Base-by-base conservation (phyloP, 2,329 filamentous ascomycete species). In the Colletotrichum tabaci region DNA sequence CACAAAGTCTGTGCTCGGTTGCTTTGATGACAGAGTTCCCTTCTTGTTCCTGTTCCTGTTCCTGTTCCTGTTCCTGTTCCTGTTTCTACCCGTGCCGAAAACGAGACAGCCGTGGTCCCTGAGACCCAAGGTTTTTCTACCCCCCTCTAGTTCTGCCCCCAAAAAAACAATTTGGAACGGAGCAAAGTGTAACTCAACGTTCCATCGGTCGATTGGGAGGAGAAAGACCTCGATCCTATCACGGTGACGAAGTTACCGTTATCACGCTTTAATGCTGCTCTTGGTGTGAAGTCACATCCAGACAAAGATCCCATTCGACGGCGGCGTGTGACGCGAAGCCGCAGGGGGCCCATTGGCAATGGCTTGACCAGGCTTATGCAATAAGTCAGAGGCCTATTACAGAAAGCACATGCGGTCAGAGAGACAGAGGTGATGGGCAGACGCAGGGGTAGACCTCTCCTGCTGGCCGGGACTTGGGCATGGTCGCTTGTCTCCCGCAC, bases 191-290 rank as follows among this genome's bases (percentile, higher is more conserved):
- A 66, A 52, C n/a, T 55, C 69, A 56, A 69, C 58, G 65, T 64
- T 40, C 40, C 44, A 67, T 71, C 67, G 60, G 53, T 18, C 52
- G 44, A 68, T 52, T 26, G 58, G 46, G 13, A 26, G 13, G 21
- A 30, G 13, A 44, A 56, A 40, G 46, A 16, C 9, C 49, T 44
- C 38, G 18, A 60, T 42, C 66, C 65, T 60, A 65, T 72, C 66
- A 72, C 61, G 42, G 55, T 56, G 55, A 68, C 44, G 55, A 57
- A 56, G 66, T 57, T 72, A 49, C 50, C 38, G 61, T 56, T 66
- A 69, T 67, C 66, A 66, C 61, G 61, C 55, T 61, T 50, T 71
- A 70, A 72, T 71, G 70, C 70, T 64, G 67, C 46, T 38, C 23
- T 15, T 49, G 50, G 40, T 68, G 61, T 66, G 56, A 72, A 72